phyloP scores from a whole-genome alignment of 75 land plant genomes.

The Picea sitchensis region DNA sequence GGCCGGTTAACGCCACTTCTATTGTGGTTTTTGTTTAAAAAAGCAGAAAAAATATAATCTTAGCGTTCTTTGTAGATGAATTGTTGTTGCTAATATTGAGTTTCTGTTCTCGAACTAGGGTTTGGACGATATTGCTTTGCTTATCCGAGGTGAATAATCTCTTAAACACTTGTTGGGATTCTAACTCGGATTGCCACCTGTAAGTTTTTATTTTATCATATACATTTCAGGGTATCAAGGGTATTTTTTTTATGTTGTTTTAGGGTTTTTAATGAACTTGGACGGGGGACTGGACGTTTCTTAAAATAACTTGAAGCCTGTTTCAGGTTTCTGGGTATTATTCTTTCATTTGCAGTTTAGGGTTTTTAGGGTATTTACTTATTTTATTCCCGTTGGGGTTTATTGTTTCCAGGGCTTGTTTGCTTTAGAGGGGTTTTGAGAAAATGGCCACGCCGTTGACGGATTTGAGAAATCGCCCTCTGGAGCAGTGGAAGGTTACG shows the following conservation, averaged over 20 bases:
- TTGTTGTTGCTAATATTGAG: slow-evolving; percentile 12
- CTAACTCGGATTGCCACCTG: too few species aligned
- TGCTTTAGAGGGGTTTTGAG: background rate
- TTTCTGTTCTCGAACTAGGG: slow-evolving; percentile 13
- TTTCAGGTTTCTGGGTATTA: background rate
- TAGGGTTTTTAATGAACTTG: background rate
- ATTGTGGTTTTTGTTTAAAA: too few species aligned
- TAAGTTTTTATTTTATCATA: background rate
- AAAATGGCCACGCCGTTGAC: slow-evolving; percentile 55
- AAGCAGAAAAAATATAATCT: too few species aligned
- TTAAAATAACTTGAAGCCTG: background rate
- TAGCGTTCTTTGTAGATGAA: background rate
- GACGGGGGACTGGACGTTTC: background rate
- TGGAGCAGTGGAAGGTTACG: slow-evolving; percentile 94
- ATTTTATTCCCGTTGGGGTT: background rate
- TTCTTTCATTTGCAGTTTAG: background rate
- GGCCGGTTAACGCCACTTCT: too few species aligned
- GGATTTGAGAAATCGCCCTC: slow-evolving; percentile 54
- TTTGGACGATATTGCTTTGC: slow-evolving; percentile 11
- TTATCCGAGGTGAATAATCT: background rate
- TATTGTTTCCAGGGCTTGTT: background rate
- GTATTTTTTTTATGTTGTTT: background rate
- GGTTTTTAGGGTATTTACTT: background rate
- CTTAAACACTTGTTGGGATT: background rate
- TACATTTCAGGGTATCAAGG: background rate